Percentiles rank a stretch among this genome's conserved stretches.
Conservation (phyloP, 2,329 filamentous ascomycete species). For the Stromatinia cepivora region DNA sequence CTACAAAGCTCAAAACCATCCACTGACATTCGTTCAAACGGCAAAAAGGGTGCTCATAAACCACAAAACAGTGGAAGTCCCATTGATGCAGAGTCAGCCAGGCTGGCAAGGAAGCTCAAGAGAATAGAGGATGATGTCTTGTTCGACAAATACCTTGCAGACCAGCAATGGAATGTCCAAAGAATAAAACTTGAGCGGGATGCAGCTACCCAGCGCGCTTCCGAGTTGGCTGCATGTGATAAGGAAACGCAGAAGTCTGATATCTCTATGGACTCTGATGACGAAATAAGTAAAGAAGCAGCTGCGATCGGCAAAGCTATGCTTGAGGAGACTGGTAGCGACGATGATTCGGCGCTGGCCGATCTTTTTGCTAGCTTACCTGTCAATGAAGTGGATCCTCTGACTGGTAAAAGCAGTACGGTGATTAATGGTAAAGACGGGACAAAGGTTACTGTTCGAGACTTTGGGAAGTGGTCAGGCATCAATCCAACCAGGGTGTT, state of each 20-base stretch:
- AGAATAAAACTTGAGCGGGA: conserved; percentile 63
- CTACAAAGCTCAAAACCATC: conserved; percentile 53
- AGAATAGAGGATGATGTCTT: conserved; percentile 76
- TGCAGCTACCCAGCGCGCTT: conserved; percentile 50
- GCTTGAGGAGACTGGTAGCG: conserved; percentile 52
- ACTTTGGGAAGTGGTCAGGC: conserved; percentile 83
- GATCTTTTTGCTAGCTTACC: conserved; percentile 63
- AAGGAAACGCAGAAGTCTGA: conserved; percentile 34
- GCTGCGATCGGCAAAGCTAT: conserved; percentile 59
- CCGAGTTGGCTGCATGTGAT: conserved; percentile 29
- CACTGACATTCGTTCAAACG: conserved; percentile 41
- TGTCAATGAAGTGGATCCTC: conserved; percentile 58
- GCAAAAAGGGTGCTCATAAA: conserved; percentile 24
- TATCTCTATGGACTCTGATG: conserved; percentile 44
- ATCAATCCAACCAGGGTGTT: conserved; percentile 73
- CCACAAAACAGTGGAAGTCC: conserved; percentile 26
- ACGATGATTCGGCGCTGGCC: conserved; percentile 55
- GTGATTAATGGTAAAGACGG: conserved; percentile 55
- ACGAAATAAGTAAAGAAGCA: conserved; percentile 56
- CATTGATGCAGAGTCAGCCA: conserved; percentile 52
- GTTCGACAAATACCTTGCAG: conserved; percentile 67
- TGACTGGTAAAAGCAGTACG: conserved; percentile 58
- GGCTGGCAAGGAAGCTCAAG: conserved; percentile 70
- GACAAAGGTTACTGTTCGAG: conserved; percentile 62
- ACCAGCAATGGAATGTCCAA: conserved; percentile 63